These are phyloP conservation scores for Fusarium musae DNA, from an alignment of 2,329 filamentous ascomycete species.

Conservation along the genomic window DNA sequence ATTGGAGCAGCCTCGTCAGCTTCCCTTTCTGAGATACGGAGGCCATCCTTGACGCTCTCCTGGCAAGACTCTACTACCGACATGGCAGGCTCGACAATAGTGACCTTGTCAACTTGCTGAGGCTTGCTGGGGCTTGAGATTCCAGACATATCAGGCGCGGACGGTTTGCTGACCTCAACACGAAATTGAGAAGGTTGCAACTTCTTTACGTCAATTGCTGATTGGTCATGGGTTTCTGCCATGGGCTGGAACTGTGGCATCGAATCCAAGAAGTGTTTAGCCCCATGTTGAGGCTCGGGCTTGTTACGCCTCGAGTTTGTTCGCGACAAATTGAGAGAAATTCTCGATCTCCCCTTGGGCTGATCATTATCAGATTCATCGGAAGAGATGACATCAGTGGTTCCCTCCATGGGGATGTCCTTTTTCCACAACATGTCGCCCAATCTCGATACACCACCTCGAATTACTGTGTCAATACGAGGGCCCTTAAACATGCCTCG, in stretches of 20 bases:
- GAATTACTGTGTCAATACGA: constrained; percentile 77
- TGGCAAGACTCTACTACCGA: constrained; percentile 54
- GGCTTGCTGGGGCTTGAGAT: constrained; percentile 54
- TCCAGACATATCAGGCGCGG: constrained; percentile 59
- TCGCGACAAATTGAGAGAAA: constrained; percentile 51
- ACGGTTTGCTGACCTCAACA: constrained; percentile 61
- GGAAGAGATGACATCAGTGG: constrained; percentile 55
- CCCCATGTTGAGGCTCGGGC: constrained; percentile 46
- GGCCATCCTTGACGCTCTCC: constrained; percentile 44
- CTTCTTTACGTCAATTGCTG: constrained; percentile 24
- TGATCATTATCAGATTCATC: constrained; percentile 62
- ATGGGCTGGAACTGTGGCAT: constrained; percentile 62
- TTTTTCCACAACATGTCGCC: constrained; percentile 68
- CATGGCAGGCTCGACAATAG: constrained; percentile 47
- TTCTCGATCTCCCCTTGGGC: constrained; percentile 52
- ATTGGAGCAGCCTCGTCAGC: constrained; percentile 49
- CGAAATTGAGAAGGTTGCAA: constrained; percentile 53
- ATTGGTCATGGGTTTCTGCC: constrained; percentile 40
- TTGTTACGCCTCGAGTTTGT: constrained; percentile 48
- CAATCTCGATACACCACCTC: constrained; percentile 66
- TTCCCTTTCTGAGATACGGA: constrained; percentile 50
- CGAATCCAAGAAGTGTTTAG: constrained; percentile 61
- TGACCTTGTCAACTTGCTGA: constrained; percentile 36
- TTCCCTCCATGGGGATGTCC: constrained; percentile 52
- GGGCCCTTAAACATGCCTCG: constrained; percentile 82